These are phyloP conservation scores for Aspergillus sclerotialis DNA, from an alignment of 2,329 filamentous ascomycete species.

Conservation along the genomic window DNA sequence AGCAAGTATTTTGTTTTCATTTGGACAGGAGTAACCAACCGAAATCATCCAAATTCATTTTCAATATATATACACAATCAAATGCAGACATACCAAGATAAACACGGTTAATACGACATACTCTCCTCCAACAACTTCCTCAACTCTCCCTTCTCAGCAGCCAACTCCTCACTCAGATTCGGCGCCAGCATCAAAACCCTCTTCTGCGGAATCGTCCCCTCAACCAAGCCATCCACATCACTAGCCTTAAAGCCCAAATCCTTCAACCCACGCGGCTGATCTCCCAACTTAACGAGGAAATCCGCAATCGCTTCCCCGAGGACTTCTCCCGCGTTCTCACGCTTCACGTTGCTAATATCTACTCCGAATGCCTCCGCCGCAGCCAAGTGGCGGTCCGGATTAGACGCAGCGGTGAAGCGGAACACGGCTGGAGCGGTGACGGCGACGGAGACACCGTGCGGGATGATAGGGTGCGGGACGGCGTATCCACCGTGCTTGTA, in stretches of 20 bases:
- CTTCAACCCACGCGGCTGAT: slow-evolving; percentile 82
- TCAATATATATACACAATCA: no score
- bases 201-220: slow-evolving; percentile 88
- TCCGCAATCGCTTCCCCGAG: slow-evolving; percentile 72
- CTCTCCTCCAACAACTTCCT: slow-evolving; percentile 60
- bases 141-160: slow-evolving; percentile 66
- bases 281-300: slow-evolving; percentile 77
- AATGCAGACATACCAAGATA: background rate
- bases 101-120: slow-evolving; percentile 46
- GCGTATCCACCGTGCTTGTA: slow-evolving; percentile 87
- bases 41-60: no score
- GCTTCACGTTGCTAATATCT: slow-evolving; percentile 79
- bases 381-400: slow-evolving; percentile 82
- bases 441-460: slow-evolving; percentile 90
- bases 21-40: no score
- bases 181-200: slow-evolving; percentile 89
- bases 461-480: slow-evolving; percentile 71
- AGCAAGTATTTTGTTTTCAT: no score
- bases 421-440: slow-evolving; percentile 92
- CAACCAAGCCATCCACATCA: slow-evolving; percentile 77
- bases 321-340: slow-evolving; percentile 82
- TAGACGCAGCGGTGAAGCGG: slow-evolving; percentile 82
- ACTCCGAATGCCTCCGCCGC: slow-evolving; percentile 89
- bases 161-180: slow-evolving; percentile 62
- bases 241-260: slow-evolving; percentile 69